phyloP scores from a whole-genome alignment of 495 filamentous ascomycete species.

The Hypoxylon trugodes region DNA sequence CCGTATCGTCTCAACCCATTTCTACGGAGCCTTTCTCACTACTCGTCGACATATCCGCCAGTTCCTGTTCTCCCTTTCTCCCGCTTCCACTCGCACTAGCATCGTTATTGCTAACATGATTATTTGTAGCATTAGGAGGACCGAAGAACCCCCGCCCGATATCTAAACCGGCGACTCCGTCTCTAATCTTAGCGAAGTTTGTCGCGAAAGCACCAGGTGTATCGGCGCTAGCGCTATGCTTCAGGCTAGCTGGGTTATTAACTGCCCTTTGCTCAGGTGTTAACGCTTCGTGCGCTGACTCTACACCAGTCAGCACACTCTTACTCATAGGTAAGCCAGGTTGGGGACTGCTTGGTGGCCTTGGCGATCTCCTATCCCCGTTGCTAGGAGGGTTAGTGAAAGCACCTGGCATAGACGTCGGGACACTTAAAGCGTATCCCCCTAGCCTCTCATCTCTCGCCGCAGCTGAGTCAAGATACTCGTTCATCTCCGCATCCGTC shows the following conservation, averaged over 20 bases:
- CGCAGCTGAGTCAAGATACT: conserved; percentile 56
- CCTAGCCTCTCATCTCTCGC: conserved; percentile 40
- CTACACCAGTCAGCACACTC: conserved; percentile 54
- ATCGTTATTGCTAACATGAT: not conserved
- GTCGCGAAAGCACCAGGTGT: conserved; percentile 50
- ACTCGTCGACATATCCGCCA: conserved; percentile 40
- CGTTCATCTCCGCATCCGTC: conserved; percentile 93
- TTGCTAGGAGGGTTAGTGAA: conserved; percentile 29
- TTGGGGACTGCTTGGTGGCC: conserved; percentile 43
- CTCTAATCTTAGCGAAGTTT: conserved; percentile 50
- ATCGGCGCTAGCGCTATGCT: conserved; percentile 53
- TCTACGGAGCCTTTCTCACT: conserved; percentile 20
- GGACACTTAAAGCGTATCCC: conserved; percentile 27
- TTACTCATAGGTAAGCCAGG: conserved; percentile 47
- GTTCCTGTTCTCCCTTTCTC: conserved; percentile 37
- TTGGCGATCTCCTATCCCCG: conserved; percentile 27
- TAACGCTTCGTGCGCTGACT: conserved; percentile 50
- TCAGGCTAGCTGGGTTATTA: conserved; percentile 39
- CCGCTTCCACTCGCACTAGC: not conserved
- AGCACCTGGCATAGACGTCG: conserved; percentile 7
- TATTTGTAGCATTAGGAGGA: not conserved
- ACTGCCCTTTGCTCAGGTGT: conserved; percentile 42
- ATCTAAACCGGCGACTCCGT: conserved; percentile 58
- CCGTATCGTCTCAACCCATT: conserved; percentile 2
- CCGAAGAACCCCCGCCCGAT: conserved; percentile 47